Conservation (phyloP, 768 basidiomycete genomes). For the Suillus weaverae region DNA sequence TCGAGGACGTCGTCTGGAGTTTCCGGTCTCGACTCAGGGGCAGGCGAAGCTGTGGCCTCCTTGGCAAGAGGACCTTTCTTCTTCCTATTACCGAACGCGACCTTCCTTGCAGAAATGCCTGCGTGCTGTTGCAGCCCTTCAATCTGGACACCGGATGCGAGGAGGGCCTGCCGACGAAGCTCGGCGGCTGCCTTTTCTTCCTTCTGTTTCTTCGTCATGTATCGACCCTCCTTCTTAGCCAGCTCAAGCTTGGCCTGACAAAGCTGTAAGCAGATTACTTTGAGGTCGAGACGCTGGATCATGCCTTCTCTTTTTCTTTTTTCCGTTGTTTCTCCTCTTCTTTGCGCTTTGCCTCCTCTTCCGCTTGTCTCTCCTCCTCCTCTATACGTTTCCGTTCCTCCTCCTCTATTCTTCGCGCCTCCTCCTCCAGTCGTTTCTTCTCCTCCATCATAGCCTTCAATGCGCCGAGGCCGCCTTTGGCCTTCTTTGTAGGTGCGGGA, state of each 20-base stretch:
- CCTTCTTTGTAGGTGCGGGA: conserved; percentile 51
- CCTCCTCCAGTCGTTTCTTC: conserved; percentile 86
- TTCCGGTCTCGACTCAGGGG: conserved; percentile 53
- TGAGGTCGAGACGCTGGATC: conserved; percentile 1
- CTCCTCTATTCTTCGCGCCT: conserved; percentile 66
- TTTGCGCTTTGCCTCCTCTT: conserved; percentile 72
- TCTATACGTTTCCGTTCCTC: conserved; percentile 81
- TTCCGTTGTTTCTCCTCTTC: conserved; percentile 82
- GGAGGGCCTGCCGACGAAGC: conserved; percentile 84
- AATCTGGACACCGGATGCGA: conserved; percentile 86
- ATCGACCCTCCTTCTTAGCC: conserved; percentile 89
- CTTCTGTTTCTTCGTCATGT: conserved; percentile 97
- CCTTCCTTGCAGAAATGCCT: conserved; percentile 59
- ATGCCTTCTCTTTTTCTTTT: conserved; percentile 89
- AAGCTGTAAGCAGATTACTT: conserved; percentile 1
- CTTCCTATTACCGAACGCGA: conserved; percentile 82
- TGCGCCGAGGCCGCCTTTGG: conserved; percentile 79
- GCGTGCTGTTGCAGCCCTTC: conserved; percentile 77
- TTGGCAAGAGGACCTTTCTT: conserved; percentile 61
- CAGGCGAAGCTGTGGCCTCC: conserved; percentile 46
- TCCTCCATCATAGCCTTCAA: conserved; percentile 91
- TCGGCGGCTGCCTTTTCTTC: conserved; percentile 90
- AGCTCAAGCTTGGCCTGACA: conserved; percentile 81
- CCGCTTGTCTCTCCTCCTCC: conserved; percentile 80
- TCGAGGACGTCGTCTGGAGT: conserved; percentile 32